Conservation (phyloP, 441 rosid species). For the Dalechampia spathulata region DNA sequence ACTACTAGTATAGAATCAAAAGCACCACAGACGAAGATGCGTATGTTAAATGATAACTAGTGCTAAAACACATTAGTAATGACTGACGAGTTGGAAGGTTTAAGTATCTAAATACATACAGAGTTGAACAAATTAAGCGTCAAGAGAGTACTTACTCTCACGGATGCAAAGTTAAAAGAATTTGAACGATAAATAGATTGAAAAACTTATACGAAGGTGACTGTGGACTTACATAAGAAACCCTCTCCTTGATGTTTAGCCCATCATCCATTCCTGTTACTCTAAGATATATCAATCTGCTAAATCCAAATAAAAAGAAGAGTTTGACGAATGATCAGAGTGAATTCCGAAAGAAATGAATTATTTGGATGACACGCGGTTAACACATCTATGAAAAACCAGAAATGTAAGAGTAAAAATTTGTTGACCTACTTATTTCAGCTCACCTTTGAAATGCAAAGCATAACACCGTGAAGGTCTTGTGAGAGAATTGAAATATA, state of each 20-base stretch:
- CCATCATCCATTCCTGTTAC: constrained; percentile 97
- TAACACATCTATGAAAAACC: not conserved
- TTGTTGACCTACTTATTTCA: constrained; percentile 9
- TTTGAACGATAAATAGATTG: too few relatives aligned
- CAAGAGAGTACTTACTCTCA: too few relatives aligned
- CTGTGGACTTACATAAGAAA: constrained; percentile 56
- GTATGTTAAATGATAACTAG: not conserved
- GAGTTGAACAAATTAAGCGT: too few relatives aligned
- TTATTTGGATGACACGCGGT: not conserved
- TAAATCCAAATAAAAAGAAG: constrained; percentile 16
- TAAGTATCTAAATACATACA: too few relatives aligned
- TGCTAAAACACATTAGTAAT: not conserved
- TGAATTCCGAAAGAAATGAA: constrained; percentile 2
- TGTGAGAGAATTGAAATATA: not conserved
- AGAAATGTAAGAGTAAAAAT: not conserved
- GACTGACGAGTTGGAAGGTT: too few relatives aligned
- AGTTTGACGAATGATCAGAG: not conserved
- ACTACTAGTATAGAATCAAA: not conserved
- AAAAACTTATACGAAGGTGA: not conserved
- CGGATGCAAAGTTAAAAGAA: too few relatives aligned
- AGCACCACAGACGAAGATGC: not conserved
- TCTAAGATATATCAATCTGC: constrained; percentile 78
- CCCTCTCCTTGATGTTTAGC: constrained; percentile 78
- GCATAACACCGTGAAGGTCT: not conserved
- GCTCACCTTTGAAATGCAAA: not conserved